Percentiles rank a stretch among this genome's conserved stretches.
Conservation (phyloP, 2,329 filamentous ascomycete species). For the Aciculosporium take region DNA sequence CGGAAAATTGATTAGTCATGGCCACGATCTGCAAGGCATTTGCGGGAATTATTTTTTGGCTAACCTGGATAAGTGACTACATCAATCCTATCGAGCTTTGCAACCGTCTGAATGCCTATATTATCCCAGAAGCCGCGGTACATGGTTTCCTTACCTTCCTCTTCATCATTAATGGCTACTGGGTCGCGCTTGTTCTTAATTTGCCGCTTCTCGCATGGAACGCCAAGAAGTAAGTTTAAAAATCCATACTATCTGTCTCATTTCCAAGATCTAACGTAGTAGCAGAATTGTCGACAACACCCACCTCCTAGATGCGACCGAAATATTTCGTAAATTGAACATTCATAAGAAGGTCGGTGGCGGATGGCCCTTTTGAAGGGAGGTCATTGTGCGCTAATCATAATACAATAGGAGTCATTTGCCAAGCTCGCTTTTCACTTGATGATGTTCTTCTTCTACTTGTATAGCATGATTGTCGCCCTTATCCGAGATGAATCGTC, state of each 20-base stretch:
- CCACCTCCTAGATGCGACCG: conserved; percentile 90
- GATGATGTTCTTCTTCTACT: conserved; percentile 99
- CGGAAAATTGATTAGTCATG: background rate
- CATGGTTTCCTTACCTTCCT: conserved; percentile 91
- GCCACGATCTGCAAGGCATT: background rate
- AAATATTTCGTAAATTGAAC: conserved; percentile 98
- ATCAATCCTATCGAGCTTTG: conserved; percentile 99
- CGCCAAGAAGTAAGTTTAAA: conserved; percentile 71
- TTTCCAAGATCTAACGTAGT: background rate
- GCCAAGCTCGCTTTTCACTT: conserved; percentile 98
- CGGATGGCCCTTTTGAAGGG: background rate
- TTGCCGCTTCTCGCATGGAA: conserved; percentile 87
- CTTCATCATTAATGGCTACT: conserved; percentile 98
- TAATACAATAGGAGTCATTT: conserved; percentile 68
- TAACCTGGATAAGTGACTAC: conserved; percentile 58
- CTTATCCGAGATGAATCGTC: conserved; percentile 89
- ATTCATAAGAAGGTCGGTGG: conserved; percentile 83
- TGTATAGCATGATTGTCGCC: conserved; percentile 97
- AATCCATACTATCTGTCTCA: background rate
- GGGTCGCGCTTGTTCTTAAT: conserved; percentile 85
- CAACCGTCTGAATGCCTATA: conserved; percentile 99
- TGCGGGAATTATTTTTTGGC: background rate
- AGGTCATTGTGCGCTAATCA: conserved; percentile 10
- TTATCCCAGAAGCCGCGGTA: conserved; percentile 93
- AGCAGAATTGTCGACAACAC: conserved; percentile 88